These are phyloP conservation scores for Mycena filopes DNA, from an alignment of 768 basidiomycete genomes.

Conservation along the genomic window DNA sequence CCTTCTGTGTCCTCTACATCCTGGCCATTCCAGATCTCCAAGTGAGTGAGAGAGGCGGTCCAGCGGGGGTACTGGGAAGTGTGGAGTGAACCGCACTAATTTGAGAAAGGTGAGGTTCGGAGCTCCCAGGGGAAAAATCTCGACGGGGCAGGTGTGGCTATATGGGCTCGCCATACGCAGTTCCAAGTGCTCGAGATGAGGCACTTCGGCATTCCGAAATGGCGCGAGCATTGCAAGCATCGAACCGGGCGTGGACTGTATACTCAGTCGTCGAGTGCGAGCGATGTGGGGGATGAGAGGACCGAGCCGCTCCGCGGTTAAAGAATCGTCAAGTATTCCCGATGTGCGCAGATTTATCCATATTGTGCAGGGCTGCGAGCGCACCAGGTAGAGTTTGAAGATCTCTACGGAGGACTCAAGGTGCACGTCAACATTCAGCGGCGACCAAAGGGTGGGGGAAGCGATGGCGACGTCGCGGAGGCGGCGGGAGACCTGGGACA, in stretches of 20 bases:
- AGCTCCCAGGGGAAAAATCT: background rate
- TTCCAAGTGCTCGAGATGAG: too few species aligned
- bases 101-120: background rate
- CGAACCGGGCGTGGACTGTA: background rate
- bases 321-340: too few species aligned
- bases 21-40: background rate
- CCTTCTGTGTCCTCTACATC: background rate
- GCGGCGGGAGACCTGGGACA: background rate
- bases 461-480: background rate
- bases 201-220: too few species aligned
- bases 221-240: too few species aligned
- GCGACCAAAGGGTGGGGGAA: background rate
- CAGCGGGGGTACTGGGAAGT: background rate
- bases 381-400: background rate
- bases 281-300: background rate
- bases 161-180: too few species aligned
- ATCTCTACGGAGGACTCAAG: background rate
- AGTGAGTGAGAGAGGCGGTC: background rate
- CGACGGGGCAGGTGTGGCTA: too few species aligned
- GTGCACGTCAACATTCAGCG: background rate
- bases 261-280: background rate
- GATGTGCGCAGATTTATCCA: too few species aligned
- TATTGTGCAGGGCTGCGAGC: too few species aligned
- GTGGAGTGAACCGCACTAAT: background rate
- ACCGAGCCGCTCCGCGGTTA: background rate